Evolutionary conservation across 1,139 yeast species (phyloP), one percentile per base, ranked within the genome.

Genomic region (Hemisphaericaspora xylofermentans): DNA sequence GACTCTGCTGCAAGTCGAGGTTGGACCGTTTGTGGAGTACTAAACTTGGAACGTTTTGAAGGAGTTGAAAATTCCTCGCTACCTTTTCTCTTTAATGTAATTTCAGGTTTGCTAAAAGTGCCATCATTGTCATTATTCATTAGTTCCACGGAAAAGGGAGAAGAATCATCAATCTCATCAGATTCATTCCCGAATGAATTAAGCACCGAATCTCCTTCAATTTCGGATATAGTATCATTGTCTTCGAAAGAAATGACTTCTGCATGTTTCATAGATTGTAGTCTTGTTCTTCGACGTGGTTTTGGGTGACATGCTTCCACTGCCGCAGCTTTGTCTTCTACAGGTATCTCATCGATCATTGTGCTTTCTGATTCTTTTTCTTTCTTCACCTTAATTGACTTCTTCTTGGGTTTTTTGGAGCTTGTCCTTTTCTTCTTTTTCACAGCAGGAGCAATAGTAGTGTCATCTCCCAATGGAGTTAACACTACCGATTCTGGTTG

Each of bases 191-290:
- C 9, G 14, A 19, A 27, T 40, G 14, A 19, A 27, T 40, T 44
- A 10, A 44, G 28, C 4, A 43, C 13, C 3, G 43, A 27, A n/a
- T 37, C 43, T 1, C 33, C 32, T 35, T 43, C 50, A 8, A 40
- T 13, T 14, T 48, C 49, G 8, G 45, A 32, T 16, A 46, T 40
- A 12, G 42, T 45, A 14, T 47, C 47, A 19, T 37, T 29, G 14
- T 38, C 41, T 7, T 12, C 15, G 35, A 21, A 14, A 12, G 13
- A 28, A 27, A n/a, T n/a, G n/a, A 3, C 35, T 33, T 19, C 33
- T 25, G 6, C 29, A 12, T n/a, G 13, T 25, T 25, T n/a, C 13
- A 25, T 25, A 9, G 29, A 26, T 13, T 13, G 29, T 13, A 13
- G 16, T 13, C 10, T n/a, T 13, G 27, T 12, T 5, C 10, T 25